phyloP scores from a whole-genome alignment of 78 protist species.

The Anaeramoeba flamelloides region DNA sequence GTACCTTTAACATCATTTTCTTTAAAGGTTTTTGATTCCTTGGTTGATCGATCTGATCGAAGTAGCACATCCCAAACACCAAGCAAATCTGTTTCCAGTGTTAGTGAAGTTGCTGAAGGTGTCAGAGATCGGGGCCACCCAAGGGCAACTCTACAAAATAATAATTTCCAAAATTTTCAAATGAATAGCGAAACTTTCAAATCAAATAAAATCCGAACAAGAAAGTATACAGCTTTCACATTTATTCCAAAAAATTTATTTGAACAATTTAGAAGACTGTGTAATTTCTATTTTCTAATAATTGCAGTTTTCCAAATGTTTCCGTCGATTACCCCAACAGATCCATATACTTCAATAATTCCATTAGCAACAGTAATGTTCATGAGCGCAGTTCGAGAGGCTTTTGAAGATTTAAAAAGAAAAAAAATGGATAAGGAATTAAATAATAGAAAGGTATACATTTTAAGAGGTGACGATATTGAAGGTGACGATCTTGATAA shows the following conservation, averaged over 20 bases:
- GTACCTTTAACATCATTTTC: too few species aligned
- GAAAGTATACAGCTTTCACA: conserved; percentile 2
- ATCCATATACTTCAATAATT: background rate
- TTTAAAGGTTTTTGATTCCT: too few species aligned
- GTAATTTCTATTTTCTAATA: conserved; percentile 58
- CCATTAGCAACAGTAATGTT: conserved; percentile 8
- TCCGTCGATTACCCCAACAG: conserved; percentile 27
- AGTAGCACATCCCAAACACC: too few species aligned
- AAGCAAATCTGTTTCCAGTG: too few species aligned
- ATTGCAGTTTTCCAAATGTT: conserved; percentile 34
- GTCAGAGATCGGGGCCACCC: too few species aligned
- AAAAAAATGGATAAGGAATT: conserved; percentile 19
- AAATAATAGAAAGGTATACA: conserved; percentile 11
- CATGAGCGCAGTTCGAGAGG: conserved; percentile 9
- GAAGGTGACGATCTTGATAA: background rate
- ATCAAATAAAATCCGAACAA: conserved; percentile 11
- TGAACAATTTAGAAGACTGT: conserved; percentile 23
- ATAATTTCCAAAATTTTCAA: too few species aligned
- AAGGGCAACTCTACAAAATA: too few species aligned
- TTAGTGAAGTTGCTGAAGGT: too few species aligned
- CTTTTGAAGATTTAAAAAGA: conserved; percentile 20
- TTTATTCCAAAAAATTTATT: conserved; percentile 21
- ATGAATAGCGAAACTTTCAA: too few species aligned
- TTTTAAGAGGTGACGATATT: background rate
- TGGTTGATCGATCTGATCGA: too few species aligned